Conservation (phyloP, 805 yeast genomes). For the Suhomyces faveliae region DNA sequence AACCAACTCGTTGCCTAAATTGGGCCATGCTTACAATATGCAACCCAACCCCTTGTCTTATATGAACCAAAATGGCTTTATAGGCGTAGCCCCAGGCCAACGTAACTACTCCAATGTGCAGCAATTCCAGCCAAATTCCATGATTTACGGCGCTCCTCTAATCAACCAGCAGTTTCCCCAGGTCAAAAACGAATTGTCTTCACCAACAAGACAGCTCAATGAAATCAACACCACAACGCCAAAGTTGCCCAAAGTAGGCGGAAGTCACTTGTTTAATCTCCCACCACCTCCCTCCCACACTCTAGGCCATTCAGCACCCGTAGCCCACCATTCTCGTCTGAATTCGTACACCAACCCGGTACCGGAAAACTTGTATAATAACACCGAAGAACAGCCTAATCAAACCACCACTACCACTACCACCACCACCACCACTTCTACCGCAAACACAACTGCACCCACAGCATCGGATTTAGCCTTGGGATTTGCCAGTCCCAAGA, state of each 20-base stretch:
- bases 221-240: slow-evolving; percentile 25
- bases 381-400: slow-evolving; percentile 5
- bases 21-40: slow-evolving; percentile 18
- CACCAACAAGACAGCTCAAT: slow-evolving; percentile 28
- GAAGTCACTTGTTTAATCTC: slow-evolving; percentile 27
- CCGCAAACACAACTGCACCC: slow-evolving; percentile 22
- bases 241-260: slow-evolving; percentile 31
- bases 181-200: slow-evolving; percentile 39
- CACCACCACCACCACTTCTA: slow-evolving; percentile 5
- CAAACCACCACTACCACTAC: slow-evolving; percentile 9
- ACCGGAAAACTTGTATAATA: too few relatives aligned
- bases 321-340: slow-evolving; percentile 27
- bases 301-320: slow-evolving; percentile 17
- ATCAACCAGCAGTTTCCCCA: slow-evolving; percentile 15
- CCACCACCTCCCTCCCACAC: slow-evolving; percentile 27
- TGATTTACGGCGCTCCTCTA: slow-evolving; percentile 23
- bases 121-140: slow-evolving; percentile 15
- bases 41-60: slow-evolving; percentile 24
- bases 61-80: slow-evolving; percentile 12
- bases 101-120: slow-evolving; percentile 8
- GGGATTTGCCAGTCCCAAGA: slow-evolving; percentile 43
- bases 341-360: slow-evolving; percentile 23
- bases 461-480: slow-evolving; percentile 34
- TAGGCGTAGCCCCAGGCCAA: slow-evolving; percentile 4
- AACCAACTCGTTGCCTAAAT: slow-evolving; percentile 18